Evolutionary conservation across 108 stramenopile species (phyloP).

Genomic region (Parietichytrium sp.): DNA sequence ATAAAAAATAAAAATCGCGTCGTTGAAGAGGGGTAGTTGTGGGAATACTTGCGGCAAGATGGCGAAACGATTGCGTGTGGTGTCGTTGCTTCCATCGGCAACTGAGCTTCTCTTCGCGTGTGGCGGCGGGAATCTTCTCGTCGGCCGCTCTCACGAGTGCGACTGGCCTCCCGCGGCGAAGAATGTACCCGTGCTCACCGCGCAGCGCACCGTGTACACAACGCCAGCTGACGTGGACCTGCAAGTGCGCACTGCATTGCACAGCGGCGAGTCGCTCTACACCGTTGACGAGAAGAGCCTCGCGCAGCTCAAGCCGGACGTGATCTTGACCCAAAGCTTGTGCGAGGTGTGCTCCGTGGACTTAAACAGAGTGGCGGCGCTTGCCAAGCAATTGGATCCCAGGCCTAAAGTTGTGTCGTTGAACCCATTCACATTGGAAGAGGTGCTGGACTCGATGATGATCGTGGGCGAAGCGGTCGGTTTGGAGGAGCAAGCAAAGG

Average conservation of each 20-base stretch:
- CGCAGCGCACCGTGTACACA: constrained; percentile 4
- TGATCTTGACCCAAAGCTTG: constrained; percentile 82
- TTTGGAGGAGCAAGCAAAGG: constrained; percentile 41
- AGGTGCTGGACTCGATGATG: constrained; percentile 61
- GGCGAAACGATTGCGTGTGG: constrained; percentile 43
- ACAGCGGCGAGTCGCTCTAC: constrained; percentile 59
- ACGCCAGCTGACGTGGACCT: constrained; percentile 56
- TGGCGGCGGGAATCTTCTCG: constrained; percentile 44
- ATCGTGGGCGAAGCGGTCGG: constrained; percentile 50
- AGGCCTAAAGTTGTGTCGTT: constrained; percentile 63
- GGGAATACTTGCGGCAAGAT: neutral
- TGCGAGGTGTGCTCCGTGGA: constrained; percentile 82
- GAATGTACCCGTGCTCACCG: constrained; percentile 22
- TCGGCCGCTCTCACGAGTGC: constrained; percentile 59
- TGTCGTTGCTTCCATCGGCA: constrained; percentile 42
- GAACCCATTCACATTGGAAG: constrained; percentile 68
- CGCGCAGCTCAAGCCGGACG: constrained; percentile 58
- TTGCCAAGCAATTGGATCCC: constrained; percentile 40
- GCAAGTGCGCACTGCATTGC: neutral
- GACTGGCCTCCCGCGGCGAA: constrained; percentile 48
- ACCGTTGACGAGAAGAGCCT: constrained; percentile 60
- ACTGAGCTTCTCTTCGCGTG: constrained; percentile 41
- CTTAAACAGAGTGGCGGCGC: constrained; percentile 56
- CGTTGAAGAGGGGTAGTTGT: neutral
- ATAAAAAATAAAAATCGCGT: no score